Evolutionary conservation across 2,329 filamentous ascomycete species (phyloP).

Genomic region (Neonectria faginata): DNA sequence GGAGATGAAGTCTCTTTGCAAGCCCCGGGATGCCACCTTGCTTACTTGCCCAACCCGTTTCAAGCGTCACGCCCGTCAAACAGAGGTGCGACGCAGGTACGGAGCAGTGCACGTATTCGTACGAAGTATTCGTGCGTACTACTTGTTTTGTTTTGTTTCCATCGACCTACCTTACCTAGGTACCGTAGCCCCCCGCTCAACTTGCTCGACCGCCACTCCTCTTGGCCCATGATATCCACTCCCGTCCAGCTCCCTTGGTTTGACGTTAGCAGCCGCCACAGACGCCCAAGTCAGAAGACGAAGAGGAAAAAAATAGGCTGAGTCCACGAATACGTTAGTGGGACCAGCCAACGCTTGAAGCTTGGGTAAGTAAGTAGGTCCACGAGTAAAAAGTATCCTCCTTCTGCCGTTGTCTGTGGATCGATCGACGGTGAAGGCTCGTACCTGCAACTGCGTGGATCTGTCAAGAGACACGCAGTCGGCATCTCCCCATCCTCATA

Average conservation of each 20-base stretch:
- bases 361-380: neutral
- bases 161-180: neutral
- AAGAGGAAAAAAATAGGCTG: constrained; percentile 14
- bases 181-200: neutral
- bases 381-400: neutral
- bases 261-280: constrained; percentile 36
- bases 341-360: constrained; percentile 3
- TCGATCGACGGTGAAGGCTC: neutral
- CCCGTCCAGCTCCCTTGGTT: constrained; percentile 25
- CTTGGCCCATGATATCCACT: constrained; percentile 11
- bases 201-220: constrained; percentile 2
- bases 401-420: neutral
- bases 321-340: constrained; percentile 15
- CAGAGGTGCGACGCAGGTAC: neutral
- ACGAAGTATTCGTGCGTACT: neutral
- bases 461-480: neutral
- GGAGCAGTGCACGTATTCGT: neutral
- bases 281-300: constrained; percentile 26
- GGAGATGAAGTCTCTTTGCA: constrained; percentile 9
- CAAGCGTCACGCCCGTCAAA: neutral
- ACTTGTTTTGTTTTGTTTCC: constrained; percentile 4
- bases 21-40: constrained; percentile 7
- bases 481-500: neutral
- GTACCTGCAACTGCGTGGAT: neutral
- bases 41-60: neutral